phyloP scores from a whole-genome alignment of 163 green algal species.

The Volvox carteri region DNA sequence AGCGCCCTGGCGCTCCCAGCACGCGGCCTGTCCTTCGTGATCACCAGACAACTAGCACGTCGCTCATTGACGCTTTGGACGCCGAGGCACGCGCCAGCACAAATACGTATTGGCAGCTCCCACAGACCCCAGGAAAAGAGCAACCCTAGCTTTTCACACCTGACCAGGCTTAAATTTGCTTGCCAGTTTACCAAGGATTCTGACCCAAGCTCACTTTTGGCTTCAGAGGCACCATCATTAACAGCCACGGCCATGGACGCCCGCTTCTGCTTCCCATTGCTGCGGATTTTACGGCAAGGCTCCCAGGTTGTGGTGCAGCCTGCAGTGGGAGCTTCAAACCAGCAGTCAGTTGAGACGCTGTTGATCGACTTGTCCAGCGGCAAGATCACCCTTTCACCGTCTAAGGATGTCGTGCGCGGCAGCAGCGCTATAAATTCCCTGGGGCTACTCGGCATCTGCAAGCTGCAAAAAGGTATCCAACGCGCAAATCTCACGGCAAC shows the following conservation, averaged over 20 bases:
- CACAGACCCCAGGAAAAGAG: background rate
- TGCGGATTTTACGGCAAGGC: constrained; percentile 55
- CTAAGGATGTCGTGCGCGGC: constrained; percentile 22
- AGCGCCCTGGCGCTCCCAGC: constrained; percentile 12
- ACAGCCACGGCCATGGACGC: constrained; percentile 10
- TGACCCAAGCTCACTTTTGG: background rate
- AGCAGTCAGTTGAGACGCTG: constrained; percentile 58
- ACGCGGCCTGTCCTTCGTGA: background rate
- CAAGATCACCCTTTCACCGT: constrained; percentile 18
- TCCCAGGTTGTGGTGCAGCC: constrained; percentile 58
- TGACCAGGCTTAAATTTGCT: background rate
- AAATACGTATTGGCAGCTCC: constrained; percentile 20
- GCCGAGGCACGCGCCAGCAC: constrained; percentile 37
- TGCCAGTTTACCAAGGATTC: background rate
- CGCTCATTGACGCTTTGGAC: constrained; percentile 49
- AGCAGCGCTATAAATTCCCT: constrained; percentile 19
- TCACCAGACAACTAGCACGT: background rate
- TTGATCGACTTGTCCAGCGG: constrained; percentile 61
- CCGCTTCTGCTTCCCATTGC: constrained; percentile 31
- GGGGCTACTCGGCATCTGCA: constrained; percentile 51
- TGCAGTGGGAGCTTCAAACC: background rate
- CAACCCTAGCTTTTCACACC: background rate
- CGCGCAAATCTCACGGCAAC: too few species aligned
- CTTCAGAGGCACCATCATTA: background rate
- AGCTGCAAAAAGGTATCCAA: constrained; percentile 52